Base-by-base conservation (phyloP, 1,284 basidiomycete species). In the Pseudozyma hubeiensis region DNA sequence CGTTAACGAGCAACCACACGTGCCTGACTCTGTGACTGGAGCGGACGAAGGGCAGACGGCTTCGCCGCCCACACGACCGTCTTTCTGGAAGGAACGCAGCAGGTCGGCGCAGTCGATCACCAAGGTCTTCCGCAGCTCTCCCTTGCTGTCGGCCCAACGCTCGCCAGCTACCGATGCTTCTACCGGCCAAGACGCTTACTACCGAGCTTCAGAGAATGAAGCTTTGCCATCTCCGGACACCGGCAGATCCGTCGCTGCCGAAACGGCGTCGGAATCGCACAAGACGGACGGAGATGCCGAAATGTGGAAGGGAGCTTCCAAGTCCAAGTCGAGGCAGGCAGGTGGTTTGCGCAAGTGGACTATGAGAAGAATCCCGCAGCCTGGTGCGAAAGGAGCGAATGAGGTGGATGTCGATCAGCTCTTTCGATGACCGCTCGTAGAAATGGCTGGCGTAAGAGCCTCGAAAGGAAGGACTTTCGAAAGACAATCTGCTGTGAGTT, bases 21-120 rank as follows among this genome's bases (percentile, higher is more conserved):
- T 62, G 16, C 64, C 64, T 11, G 41, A 48, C 19, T 61, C 50
- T 9, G 58, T 67, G 50, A 58, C 65, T 34, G 65, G 55, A n/a
- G 51, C 43, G 5, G 60, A 58, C 19, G 53, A 59, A 53, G 46
- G 41, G 33, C 14, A 47, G 33, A 33, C 52, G 13, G 35, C 51
- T 2, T 34, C 55, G n/a, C 47, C 65, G 10, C 39, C 39, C 16
- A 33, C 55, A 9, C 51, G 64, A 46, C 64, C 64, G 5, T 47
- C 59, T 6, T 67, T 67, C 47, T 67, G 64, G 64, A 67, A 67
- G 54, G 64, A 67, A 46, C 64, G 64, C 33, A 67, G 41, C 51
- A 58, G 40, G 40, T 68, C 60, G 16, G 53, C 59, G 6, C 59
- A 59, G 34, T 69, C 60, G 24, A 59, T 63, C 53, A 47, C 43